Evolutionary conservation across 2,329 filamentous ascomycete species (phyloP).

Genomic region (Colletotrichum siamense): DNA sequence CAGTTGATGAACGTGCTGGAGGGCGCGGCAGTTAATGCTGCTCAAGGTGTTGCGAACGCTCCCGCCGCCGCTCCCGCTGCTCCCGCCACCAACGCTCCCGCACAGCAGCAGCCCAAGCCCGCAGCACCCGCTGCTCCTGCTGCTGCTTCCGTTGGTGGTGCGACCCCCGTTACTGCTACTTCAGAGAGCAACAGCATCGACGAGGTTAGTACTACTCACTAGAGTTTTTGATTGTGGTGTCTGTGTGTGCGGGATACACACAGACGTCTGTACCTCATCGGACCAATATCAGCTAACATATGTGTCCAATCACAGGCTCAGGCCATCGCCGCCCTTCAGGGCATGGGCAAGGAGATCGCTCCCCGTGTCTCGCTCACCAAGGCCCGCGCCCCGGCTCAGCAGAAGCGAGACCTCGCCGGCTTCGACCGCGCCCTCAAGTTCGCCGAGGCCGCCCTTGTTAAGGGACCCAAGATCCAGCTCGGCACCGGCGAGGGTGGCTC

Average conservation of each 20-base stretch:
- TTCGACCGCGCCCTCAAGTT: conserved; percentile 46
- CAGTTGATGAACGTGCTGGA: conserved; percentile 50
- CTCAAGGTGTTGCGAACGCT: conserved; percentile 30
- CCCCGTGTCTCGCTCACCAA: conserved; percentile 36
- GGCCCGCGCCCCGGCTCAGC: conserved; percentile 26
- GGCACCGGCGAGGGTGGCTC: conserved; percentile 31
- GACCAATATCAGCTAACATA: neutral
- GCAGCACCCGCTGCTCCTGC: conserved; percentile 22
- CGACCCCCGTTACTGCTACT: neutral
- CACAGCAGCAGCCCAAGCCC: conserved; percentile 24
- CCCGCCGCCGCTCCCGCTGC: conserved; percentile 34
- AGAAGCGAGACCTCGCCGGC: conserved; percentile 42
- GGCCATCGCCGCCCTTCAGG: conserved; percentile 49
- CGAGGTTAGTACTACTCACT: conserved; percentile 11
- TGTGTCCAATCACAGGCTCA: conserved; percentile 32
- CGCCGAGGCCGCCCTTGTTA: conserved; percentile 43
- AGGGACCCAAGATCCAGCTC: conserved; percentile 43
- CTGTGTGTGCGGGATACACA: conserved; percentile 37
- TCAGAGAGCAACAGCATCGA: conserved; percentile 4
- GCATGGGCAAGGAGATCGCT: conserved; percentile 54
- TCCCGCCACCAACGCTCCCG: conserved; percentile 21
- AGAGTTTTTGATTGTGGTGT: conserved; percentile 30
- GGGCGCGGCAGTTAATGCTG: conserved; percentile 49
- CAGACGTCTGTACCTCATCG: neutral
- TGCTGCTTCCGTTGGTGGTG: neutral